Evolutionary conservation across 768 basidiomycete species (phyloP).

Genomic region (Gelatoporia subvermispora): DNA sequence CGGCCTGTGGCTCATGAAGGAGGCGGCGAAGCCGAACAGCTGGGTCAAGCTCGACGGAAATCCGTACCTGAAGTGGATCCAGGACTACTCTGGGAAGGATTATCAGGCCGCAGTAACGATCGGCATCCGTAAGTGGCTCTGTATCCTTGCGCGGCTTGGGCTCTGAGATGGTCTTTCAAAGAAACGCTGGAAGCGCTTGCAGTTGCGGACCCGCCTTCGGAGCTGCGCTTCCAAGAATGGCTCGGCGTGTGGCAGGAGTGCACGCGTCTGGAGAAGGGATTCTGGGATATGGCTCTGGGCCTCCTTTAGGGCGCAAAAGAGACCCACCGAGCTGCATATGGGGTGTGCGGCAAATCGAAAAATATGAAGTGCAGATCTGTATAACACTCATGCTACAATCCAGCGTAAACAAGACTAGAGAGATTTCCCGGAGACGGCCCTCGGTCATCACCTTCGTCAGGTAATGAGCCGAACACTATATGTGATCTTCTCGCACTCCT

Average conservation of each 20-base stretch:
- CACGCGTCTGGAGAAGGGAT: conserved; percentile 72
- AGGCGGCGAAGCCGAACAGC: conserved; percentile 39
- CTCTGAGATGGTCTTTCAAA: conserved; percentile 25
- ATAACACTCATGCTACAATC: no score
- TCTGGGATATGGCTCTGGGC: conserved; percentile 75
- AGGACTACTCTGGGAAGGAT: conserved; percentile 68
- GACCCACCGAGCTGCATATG: no score
- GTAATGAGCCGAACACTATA: no score
- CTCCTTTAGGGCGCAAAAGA: conserved; percentile 19
- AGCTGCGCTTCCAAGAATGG: conserved; percentile 58
- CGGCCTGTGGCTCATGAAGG: conserved; percentile 73
- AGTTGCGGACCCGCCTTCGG: conserved; percentile 57
- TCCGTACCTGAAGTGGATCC: conserved; percentile 70
- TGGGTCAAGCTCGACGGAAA: conserved; percentile 65
- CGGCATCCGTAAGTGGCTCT: conserved; percentile 58
- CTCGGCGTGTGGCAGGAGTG: conserved; percentile 69
- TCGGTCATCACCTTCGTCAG: no score
- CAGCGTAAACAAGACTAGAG: no score
- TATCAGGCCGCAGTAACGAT: conserved; percentile 70
- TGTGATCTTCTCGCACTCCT: no score
- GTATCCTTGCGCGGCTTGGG: not conserved
- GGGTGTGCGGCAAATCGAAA: no score
- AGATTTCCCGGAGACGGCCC: no score
- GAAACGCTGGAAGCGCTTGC: conserved; percentile 72
- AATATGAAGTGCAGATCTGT: no score